phyloP scores from a whole-genome alignment of 768 basidiomycete genomes.

The Boletellus emodensis region DNA sequence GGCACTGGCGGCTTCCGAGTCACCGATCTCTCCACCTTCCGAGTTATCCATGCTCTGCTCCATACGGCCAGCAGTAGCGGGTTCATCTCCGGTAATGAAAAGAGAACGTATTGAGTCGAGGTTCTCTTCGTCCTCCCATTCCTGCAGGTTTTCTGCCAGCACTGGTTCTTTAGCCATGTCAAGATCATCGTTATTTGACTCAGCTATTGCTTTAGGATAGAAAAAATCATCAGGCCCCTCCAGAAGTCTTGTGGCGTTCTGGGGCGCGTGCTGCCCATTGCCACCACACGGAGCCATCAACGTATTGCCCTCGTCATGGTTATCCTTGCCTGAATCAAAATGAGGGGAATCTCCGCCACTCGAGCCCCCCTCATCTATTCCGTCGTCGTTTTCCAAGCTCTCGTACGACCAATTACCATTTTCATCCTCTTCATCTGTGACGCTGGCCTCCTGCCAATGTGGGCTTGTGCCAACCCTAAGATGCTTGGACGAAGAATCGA shows the following conservation, averaged over 20 bases:
- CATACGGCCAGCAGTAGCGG: slow-evolving; percentile 32
- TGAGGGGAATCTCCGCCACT: background rate
- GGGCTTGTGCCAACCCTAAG: slow-evolving; percentile 44
- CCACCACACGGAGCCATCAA: slow-evolving; percentile 17
- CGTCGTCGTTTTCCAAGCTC: slow-evolving; percentile 5
- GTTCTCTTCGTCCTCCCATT: slow-evolving; percentile 83
- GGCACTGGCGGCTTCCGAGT: slow-evolving; percentile 37
- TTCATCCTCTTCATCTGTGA: slow-evolving; percentile 33
- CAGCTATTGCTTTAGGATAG: slow-evolving; percentile 43
- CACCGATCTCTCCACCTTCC: slow-evolving; percentile 32
- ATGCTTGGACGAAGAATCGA: slow-evolving; percentile 75
- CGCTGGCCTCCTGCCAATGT: slow-evolving; percentile 30
- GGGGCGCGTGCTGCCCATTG: slow-evolving; percentile 49
- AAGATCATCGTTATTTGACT: slow-evolving; percentile 44
- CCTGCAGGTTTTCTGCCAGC: slow-evolving; percentile 48
- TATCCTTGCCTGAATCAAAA: background rate
- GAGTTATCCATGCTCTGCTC: slow-evolving; percentile 39
- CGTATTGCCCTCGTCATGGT: slow-evolving; percentile 5
- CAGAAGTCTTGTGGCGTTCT: slow-evolving; percentile 37
- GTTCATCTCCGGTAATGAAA: slow-evolving; percentile 78
- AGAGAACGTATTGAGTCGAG: slow-evolving; percentile 82
- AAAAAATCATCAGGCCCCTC: slow-evolving; percentile 65
- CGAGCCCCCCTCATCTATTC: slow-evolving; percentile 1
- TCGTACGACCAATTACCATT: slow-evolving; percentile 12
- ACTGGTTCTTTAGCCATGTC: slow-evolving; percentile 68